Evolutionary conservation across 2,329 filamentous ascomycete species (phyloP).

Genomic region (Dothideomycetes sp.): DNA sequence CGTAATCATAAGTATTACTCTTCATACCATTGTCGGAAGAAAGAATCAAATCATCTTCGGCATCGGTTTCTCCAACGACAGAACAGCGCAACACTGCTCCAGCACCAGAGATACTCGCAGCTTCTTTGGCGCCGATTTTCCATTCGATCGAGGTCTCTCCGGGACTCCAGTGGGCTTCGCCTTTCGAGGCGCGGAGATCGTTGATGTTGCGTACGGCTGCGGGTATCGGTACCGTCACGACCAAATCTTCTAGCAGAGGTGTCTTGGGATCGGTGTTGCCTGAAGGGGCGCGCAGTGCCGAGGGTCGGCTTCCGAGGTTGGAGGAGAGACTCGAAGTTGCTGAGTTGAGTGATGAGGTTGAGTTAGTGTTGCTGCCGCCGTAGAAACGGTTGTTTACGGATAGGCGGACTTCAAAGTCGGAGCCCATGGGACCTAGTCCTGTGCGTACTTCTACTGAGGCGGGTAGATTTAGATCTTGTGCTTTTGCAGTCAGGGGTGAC

Average conservation of each 20-base stretch:
- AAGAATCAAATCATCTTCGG: slow-evolving; percentile 34
- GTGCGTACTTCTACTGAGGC: slow-evolving; percentile 75
- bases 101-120: slow-evolving; percentile 38
- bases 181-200: slow-evolving; percentile 70
- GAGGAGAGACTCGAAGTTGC: slow-evolving; percentile 14
- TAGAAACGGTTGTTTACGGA: slow-evolving; percentile 49
- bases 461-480: slow-evolving; percentile 65
- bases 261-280: slow-evolving; percentile 22
- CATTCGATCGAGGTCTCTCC: slow-evolving; percentile 69
- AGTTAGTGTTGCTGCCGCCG: slow-evolving; percentile 27
- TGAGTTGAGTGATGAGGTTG: background rate
- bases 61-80: slow-evolving; percentile 56
- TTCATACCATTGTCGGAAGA: slow-evolving; percentile 27
- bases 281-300: slow-evolving; percentile 11
- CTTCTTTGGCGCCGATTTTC: slow-evolving; percentile 70
- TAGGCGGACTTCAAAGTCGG: slow-evolving; percentile 82
- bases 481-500: slow-evolving; percentile 18
- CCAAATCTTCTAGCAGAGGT: slow-evolving; percentile 60
- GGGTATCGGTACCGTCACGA: slow-evolving; percentile 70
- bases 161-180: slow-evolving; percentile 73
- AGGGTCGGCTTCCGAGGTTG: slow-evolving; percentile 7
- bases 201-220: slow-evolving; percentile 61
- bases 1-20: slow-evolving; percentile 35
- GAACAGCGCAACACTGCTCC: slow-evolving; percentile 63
- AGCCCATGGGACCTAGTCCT: slow-evolving; percentile 61